phyloP scores from a whole-genome alignment of 768 basidiomycete species.

The Cyclocybe aegerita region DNA sequence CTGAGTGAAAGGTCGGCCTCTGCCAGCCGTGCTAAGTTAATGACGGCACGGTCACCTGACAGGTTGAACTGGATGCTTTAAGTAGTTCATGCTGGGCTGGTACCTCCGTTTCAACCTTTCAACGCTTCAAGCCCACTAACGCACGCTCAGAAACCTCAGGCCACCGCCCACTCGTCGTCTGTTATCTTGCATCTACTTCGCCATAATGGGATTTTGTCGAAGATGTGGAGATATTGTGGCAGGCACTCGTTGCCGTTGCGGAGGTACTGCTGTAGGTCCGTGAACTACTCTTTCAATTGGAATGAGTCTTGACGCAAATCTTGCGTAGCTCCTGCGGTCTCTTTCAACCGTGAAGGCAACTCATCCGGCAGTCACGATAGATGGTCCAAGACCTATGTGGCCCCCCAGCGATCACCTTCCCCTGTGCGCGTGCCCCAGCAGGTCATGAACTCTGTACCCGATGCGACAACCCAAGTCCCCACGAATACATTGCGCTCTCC shows the following conservation, averaged over 20 bases:
- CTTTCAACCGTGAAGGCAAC: slow-evolving; percentile 54
- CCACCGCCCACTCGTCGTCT: not conserved
- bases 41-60: too few species aligned
- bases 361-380: slow-evolving; percentile 53
- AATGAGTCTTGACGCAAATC: slow-evolving; percentile 1
- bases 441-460: too few species aligned
- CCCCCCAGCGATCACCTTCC: slow-evolving; percentile 44
- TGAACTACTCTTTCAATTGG: not conserved
- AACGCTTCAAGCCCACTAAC: too few species aligned
- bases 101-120: too few species aligned
- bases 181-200: not conserved
- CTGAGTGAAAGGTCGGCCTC: too few species aligned
- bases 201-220: slow-evolving; percentile 78
- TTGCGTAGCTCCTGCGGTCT: slow-evolving; percentile 60
- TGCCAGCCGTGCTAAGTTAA: too few species aligned
- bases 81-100: too few species aligned
- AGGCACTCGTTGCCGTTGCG: slow-evolving; percentile 74
- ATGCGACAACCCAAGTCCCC: not conserved
- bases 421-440: slow-evolving; percentile 24
- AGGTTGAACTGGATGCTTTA: too few species aligned
- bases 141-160: too few species aligned
- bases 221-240: slow-evolving; percentile 83
- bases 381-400: slow-evolving; percentile 81
- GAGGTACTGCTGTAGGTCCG: slow-evolving; percentile 78
- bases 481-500: slow-evolving; percentile 17